Evolutionary conservation across 257 asterid genomes (phyloP).

Genomic region (Oldenlandia corymbosa): DNA sequence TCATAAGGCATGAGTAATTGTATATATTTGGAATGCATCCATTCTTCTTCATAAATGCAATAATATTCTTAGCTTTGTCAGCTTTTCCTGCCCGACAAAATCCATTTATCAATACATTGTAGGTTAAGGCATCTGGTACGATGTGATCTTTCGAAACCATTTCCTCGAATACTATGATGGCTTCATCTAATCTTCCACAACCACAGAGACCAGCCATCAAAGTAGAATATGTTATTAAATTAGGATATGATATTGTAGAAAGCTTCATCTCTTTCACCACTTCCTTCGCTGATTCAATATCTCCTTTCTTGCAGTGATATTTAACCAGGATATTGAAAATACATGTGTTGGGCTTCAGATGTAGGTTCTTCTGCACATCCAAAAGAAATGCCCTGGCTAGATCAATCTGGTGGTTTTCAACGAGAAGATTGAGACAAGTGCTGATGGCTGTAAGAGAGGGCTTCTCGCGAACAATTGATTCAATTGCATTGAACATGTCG

Average conservation of each 20-base stretch:
- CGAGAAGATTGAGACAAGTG: slow-evolving; percentile 82
- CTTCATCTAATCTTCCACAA: slow-evolving; percentile 59
- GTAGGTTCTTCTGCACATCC: slow-evolving; percentile 48
- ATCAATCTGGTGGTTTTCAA: slow-evolving; percentile 62
- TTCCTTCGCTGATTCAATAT: slow-evolving; percentile 59
- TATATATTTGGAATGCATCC: slow-evolving; percentile 70
- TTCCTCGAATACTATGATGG: slow-evolving; percentile 64
- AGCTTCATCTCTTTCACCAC: slow-evolving; percentile 77
- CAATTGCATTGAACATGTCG: slow-evolving; percentile 62
- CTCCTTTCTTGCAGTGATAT: slow-evolving; percentile 69
- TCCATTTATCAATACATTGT: slow-evolving; percentile 67
- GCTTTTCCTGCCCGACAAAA: slow-evolving; percentile 60
- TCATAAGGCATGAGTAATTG: slow-evolving; percentile 69
- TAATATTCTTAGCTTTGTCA: slow-evolving; percentile 53
- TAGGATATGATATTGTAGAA: slow-evolving; percentile 51
- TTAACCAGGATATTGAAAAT: slow-evolving; percentile 89
- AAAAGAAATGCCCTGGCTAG: slow-evolving; percentile 58
- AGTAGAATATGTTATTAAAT: slow-evolving; percentile 86
- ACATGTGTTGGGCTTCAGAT: slow-evolving; percentile 72
- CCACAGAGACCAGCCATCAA: slow-evolving; percentile 72
- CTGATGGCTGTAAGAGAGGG: slow-evolving; percentile 87
- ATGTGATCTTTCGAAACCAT: slow-evolving; percentile 75
- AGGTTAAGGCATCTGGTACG: slow-evolving; percentile 80
- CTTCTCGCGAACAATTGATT: slow-evolving; percentile 54
- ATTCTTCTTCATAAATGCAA: slow-evolving; percentile 78